A percentile compares a stretch with the other conserved stretches of the same genome.
Evolutionary conservation across 1,284 basidiomycete genomes (phyloP).

Genomic region (Sporisorium exsertum): DNA sequence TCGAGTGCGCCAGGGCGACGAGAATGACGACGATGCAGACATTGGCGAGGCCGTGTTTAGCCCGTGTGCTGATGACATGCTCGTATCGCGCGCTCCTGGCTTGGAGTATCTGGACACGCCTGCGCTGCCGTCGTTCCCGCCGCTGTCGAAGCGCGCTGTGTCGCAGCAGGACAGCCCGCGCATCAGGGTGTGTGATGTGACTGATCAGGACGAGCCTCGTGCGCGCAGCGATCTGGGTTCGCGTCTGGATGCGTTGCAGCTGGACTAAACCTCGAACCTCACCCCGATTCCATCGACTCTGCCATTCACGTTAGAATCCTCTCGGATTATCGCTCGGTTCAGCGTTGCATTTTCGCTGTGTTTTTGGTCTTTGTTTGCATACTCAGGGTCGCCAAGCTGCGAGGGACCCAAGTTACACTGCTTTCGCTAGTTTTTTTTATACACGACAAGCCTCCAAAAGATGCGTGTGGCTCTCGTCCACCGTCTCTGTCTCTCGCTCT

Average conservation of each 20-base stretch:
- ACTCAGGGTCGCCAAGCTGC: background rate
- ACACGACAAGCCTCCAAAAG: slow-evolving; percentile 5
- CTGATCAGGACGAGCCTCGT: slow-evolving; percentile 3
- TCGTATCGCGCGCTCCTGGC: slow-evolving; percentile 9
- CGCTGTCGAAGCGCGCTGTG: slow-evolving; percentile 9
- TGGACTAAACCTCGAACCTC: slow-evolving; percentile 6
- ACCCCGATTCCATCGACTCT: background rate
- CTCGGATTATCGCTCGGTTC: background rate
- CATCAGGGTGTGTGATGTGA: slow-evolving; percentile 9
- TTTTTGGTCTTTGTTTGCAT: background rate
- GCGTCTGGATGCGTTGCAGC: slow-evolving; percentile 19
- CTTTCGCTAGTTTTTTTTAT: background rate
- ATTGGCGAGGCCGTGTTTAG: slow-evolving; percentile 31
- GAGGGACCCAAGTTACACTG: background rate
- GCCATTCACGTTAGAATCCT: background rate
- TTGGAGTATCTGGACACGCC: slow-evolving; percentile 15
- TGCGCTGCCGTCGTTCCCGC: slow-evolving; percentile 17
- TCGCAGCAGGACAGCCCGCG: slow-evolving; percentile 34
- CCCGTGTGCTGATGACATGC: slow-evolving; percentile 41
- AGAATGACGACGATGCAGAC: slow-evolving; percentile 11
- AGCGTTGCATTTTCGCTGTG: background rate
- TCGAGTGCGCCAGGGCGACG: slow-evolving; percentile 8
- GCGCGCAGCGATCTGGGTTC: slow-evolving; percentile 17
- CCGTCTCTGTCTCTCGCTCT: slow-evolving; percentile 2
- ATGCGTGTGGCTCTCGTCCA: background rate